Base-by-base conservation (phyloP, 164 flowering plant species). In the Berberis vulgaris region DNA sequence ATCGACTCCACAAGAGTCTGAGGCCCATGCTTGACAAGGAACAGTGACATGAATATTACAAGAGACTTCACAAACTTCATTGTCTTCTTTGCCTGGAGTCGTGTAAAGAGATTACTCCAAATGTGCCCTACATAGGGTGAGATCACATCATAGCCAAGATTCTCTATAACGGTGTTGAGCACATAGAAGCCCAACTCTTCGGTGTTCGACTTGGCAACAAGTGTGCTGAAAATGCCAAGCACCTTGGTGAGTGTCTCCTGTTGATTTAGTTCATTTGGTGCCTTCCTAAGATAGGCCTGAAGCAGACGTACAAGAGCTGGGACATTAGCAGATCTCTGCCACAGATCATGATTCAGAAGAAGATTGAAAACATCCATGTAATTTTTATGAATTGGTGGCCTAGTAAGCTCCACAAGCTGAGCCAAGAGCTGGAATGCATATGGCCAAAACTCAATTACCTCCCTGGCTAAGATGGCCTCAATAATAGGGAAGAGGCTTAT, bases 281-380 rank as follows among this genome's bases (percentile, higher is more conserved):
- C 83, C 81, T 91, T 90, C 63, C 80, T 88, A 69, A 94, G 88
- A 74, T 83, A 94, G 11, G 97, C 92, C 72, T 85, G 93, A 49
- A 94, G 89, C 65, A 94, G 74, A 54, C 96, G 87, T 42, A 87
- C 97, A 71, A 94, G 91, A 1, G 97, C 97, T 10, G 96, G 98
- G 38, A 84, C 93, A 74, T 89, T 86, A 9, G 85, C 87, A 54
- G 87, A 45, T 69, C 82, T 79, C 63, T 79, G 82, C 98, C 98
- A 94, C 43, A 80, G 67, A 4, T 87, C 93, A 46, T 89, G 95
- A 1, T 69, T 61, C 38, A 91, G 76, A 55, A 94, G 88, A 53
- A 86, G 79, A 57, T 80, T 73, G 71, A 88, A 94, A 43, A 94
- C 80, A 64, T 78, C 80, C 84, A 88, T 83, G 76, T 94, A 94